Evolutionary conservation across 2,329 filamentous ascomycete species (phyloP), one percentile per base, ranked within the genome.

Genomic region (Eutypella sp.): DNA sequence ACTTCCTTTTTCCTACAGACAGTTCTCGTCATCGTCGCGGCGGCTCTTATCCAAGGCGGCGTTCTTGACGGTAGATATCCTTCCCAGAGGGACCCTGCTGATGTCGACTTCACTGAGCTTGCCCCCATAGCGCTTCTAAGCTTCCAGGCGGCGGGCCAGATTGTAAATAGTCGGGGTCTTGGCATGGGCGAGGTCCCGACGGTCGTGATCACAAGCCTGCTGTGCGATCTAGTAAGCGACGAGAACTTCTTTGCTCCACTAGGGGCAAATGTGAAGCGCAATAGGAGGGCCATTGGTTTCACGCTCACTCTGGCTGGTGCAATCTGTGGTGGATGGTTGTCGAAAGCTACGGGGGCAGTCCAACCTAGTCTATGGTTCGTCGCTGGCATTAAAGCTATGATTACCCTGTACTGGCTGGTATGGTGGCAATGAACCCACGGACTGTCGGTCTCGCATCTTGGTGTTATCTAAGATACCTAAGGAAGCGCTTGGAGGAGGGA

Each of bases 131-230:
- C 63, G 4, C 66, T 76, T 47, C 64, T 83, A 8, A 76, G 76
- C 0, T 76, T 79, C 52, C 75, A 79, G 53, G 71, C 70, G 25
- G 77, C 74, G 6, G 75, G 76, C 38, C 75, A 79, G 60, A 79
- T 79, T 51, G 75, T 76, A 23, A 72, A 70, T 33, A 73, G 69
- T 22, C 66, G 76, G 33, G 61, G 72, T 4, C 62, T 81, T 23
- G 75, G 75, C 5, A 73, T 74, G 51, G 71, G 72, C 52, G 76
- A 79, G 57, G 68, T 80, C 44, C 77, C 77, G 2, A 77, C 76
- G 1, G 77, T 74, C 44, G 77, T 80, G 15, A 59, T 80, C 48
- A 80, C 77, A 3, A 76, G 69, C 42, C 61, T 76, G 6, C 75
- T 78, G 49, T 76, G 73, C 56, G 77, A 79, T 50, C 50, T 79